Base-by-base conservation (phyloP, 805 yeast species). In the Debaryomyces hansenii region DNA sequence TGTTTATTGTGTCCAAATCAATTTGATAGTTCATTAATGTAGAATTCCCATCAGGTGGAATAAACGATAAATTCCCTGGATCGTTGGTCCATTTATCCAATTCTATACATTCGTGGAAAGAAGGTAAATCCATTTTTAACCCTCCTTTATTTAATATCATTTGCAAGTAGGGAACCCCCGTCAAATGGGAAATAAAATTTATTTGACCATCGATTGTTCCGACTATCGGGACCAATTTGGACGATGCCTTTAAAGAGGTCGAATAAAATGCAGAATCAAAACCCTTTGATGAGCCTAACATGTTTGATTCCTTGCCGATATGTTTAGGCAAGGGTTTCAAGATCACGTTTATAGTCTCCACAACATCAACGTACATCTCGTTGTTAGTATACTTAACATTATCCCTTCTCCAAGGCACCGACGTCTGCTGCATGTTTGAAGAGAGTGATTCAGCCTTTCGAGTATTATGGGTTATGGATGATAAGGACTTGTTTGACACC, bases 31-130 rank as follows among this genome's bases (percentile, higher is more conserved):
- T 64, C 76, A 84, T 78, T 18, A 91, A 60, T 2, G 75, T 70
- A 35, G 82, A 80, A 48, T 70, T 76, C 5, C 95, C 97, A 64
- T 92, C 97, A 0, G 98, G 96, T 4, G 98, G 99, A 15, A 87
- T 75, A 57, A 92, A 89, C 14, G 82, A 72, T 28, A 90, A 59
- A 0, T 66, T 52, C 0, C 82, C 83, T 0, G 78, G 77, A 4
- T 57, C 57, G 31, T 57, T 49, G 1, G 57, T 44, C 89, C 90
- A 86, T 15, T 66, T 65, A 9, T 71, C 75, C 1, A 75, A 53
- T 39, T 83, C 75, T 1, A 91, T 79, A 62, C 92, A 84, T 40
- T 75, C 77, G 62, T 92, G 97, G 52, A 89, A 80, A 11, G 82
- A 69, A 0, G 94, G 89, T 4, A 74, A 51, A 1, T 77, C 80